Conservation (phyloP, 2,329 filamentous ascomycete species). For the Penicillium hesseltinei region DNA sequence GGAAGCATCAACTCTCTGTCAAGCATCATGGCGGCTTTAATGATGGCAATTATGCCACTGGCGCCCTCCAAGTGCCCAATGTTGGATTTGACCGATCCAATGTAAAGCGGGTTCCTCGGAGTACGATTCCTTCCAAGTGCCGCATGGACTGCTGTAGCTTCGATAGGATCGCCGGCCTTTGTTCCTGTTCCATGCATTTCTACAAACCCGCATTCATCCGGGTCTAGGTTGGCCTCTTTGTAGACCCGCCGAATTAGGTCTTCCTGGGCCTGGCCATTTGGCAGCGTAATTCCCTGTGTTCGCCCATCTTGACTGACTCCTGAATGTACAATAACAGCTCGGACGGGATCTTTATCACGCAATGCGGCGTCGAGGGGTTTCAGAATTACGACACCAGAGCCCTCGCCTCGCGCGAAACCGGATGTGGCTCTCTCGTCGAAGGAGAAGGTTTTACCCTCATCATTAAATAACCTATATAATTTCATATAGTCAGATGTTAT, state of each 20-base stretch:
- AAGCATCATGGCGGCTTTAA: constrained; percentile 31
- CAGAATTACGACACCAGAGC: constrained; percentile 33
- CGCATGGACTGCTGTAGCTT: constrained; percentile 30
- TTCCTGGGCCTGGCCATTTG: constrained; percentile 39
- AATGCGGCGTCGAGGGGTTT: constrained; percentile 36
- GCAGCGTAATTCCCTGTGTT: constrained; percentile 44
- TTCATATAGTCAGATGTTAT: background rate
- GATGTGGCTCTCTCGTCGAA: constrained; percentile 30
- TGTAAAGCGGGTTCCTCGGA: constrained; percentile 20
- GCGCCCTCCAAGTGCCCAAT: constrained; percentile 38
- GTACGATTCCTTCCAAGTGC: constrained; percentile 18
- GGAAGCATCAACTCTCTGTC: constrained; percentile 27
- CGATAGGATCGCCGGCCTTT: constrained; percentile 58
- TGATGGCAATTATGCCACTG: constrained; percentile 31
- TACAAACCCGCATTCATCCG: constrained; percentile 28
- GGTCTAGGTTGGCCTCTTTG: constrained; percentile 33
- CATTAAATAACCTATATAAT: constrained; percentile 22
- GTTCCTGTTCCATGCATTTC: constrained; percentile 41
- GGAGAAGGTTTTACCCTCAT: constrained; percentile 27
- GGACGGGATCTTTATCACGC: constrained; percentile 36
- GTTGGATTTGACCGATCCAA: constrained; percentile 29
- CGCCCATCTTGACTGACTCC: constrained; percentile 36
- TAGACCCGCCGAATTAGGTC: constrained; percentile 40
- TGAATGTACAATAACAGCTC: constrained; percentile 36
- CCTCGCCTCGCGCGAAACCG: constrained; percentile 39